Evolutionary conservation across 2,329 filamentous ascomycete species (phyloP), one percentile per base, ranked within the genome.

Genomic region (Sclerotinia minor): DNA sequence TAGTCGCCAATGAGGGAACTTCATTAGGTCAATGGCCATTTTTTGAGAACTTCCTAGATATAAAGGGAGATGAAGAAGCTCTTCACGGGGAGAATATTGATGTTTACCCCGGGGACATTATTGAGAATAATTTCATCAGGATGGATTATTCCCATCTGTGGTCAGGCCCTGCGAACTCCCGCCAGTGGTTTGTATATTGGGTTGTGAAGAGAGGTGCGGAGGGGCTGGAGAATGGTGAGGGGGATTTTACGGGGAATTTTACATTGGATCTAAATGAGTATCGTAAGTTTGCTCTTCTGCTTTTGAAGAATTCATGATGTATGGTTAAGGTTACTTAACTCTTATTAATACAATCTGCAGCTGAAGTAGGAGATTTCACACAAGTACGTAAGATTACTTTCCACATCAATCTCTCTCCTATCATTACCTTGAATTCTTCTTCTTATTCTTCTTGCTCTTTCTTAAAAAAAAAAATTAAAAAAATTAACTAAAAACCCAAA

Each of bases 21-120:
- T 17, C 32, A 7, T 15, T 58, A 19, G 53, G 64, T 2, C 19
- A 49, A 2, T 65, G 64, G 64, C 60, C 29, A 11, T 58, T 65
- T 5, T 58, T 65, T 7, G 38, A 35, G 13, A 49, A 61, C 38
- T 61, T 49, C 29, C 32, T 35, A 11, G 26, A 49, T 19, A 21
- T 32, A 6, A n/a, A 17, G 4, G 44, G 44, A 32, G 29, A 6
- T 11, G 29, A 61, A 38, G 17, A 13, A 0, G 54, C 24, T 35
- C 58, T 38, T 35, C 58, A 61, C 19, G 58, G 44, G 13, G 17
- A 38, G 21, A 47, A 49, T 8, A n/a, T 21, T 24, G 19, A 11
- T 35, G 44, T 61, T 8, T 61, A 61, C 26, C 45, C 44, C 3
- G 58, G 21, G 32, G 38, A 41, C 15, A n/a, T n/a, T n/a, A n/a